These are phyloP conservation scores for Russula lepida DNA, from an alignment of 768 basidiomycete species.

Conservation along the genomic window DNA sequence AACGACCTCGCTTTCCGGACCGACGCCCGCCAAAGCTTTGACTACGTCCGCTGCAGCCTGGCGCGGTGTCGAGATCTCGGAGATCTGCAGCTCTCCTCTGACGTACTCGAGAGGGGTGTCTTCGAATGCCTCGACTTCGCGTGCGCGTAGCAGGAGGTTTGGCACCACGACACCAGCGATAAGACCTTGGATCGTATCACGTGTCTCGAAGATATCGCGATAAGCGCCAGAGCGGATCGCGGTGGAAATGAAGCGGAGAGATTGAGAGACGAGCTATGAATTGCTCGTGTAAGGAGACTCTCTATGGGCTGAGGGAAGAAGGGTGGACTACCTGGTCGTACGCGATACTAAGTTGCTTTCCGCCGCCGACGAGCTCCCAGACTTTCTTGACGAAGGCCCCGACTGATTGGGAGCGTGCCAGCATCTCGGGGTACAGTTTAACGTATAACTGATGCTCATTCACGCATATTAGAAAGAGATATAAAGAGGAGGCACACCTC, in stretches of 20 bases:
- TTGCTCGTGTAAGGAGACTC: not conserved
- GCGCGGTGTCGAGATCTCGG: conserved; percentile 76
- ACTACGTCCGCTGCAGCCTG: conserved; percentile 96
- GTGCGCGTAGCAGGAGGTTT: conserved; percentile 81
- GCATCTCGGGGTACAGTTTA: conserved; percentile 74
- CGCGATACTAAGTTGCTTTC: conserved; percentile 55
- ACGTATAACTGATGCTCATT: conserved; percentile 51
- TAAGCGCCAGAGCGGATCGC: conserved; percentile 86
- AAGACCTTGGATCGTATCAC: conserved; percentile 73
- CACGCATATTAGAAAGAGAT: not conserved
- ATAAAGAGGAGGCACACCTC: conserved; percentile 47
- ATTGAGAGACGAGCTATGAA: conserved; percentile 78
- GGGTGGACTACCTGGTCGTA: conserved; percentile 55
- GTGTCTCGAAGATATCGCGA: conserved; percentile 67
- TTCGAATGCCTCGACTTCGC: conserved; percentile 93
- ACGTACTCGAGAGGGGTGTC: conserved; percentile 96
- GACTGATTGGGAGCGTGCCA: conserved; percentile 54
- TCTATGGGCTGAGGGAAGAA: not conserved
- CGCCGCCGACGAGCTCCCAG: conserved; percentile 80
- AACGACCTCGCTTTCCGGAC: conserved; percentile 56
- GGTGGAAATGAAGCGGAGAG: conserved; percentile 84
- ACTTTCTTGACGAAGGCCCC: conserved; percentile 75
- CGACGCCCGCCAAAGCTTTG: conserved; percentile 74
- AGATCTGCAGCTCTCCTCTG: conserved; percentile 31
- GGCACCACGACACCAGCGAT: conserved; percentile 88